Conservation (phyloP, 2,329 filamentous ascomycete genomes). For the Colletotrichum orchidophilum region DNA sequence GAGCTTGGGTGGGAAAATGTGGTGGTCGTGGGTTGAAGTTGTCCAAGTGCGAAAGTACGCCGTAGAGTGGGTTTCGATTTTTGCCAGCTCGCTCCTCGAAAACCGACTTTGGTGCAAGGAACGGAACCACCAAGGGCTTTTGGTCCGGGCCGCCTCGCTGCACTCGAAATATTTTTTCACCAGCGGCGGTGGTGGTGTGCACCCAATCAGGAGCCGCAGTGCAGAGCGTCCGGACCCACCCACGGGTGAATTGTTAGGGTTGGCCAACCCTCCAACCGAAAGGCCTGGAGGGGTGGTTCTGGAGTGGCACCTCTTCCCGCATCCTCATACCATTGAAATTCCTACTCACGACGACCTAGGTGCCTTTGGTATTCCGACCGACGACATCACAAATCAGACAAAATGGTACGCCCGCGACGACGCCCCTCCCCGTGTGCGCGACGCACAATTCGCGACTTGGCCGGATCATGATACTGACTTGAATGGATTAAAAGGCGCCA, state of each 20-base stretch:
- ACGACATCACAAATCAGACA: slow-evolving; percentile 35
- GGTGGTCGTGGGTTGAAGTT: slow-evolving; percentile 35
- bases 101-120: slow-evolving; percentile 6
- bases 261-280: slow-evolving; percentile 47
- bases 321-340: slow-evolving; percentile 24
- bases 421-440: background rate
- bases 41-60: slow-evolving; percentile 29
- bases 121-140: slow-evolving; percentile 1
- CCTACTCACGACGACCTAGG: slow-evolving; percentile 27
- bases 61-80: slow-evolving; percentile 31
- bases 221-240: slow-evolving; percentile 41
- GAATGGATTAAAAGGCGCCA: slow-evolving; percentile 45
- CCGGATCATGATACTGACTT: slow-evolving; percentile 14
- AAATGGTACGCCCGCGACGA: slow-evolving; percentile 29
- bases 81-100: slow-evolving; percentile 13
- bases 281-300: slow-evolving; percentile 25
- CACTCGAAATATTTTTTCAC: slow-evolving; percentile 44
- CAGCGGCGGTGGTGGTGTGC: slow-evolving; percentile 42
- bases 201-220: slow-evolving; percentile 47
- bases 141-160: slow-evolving; percentile 13
- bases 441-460: background rate
- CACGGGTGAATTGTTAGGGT: slow-evolving; percentile 43
- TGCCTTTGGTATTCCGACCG: slow-evolving; percentile 30
- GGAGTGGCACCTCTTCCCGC: slow-evolving; percentile 26
- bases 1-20: slow-evolving; percentile 34